Conservation (phyloP, 1,139 yeast genomes). For the Insectozyma bohioensis region DNA sequence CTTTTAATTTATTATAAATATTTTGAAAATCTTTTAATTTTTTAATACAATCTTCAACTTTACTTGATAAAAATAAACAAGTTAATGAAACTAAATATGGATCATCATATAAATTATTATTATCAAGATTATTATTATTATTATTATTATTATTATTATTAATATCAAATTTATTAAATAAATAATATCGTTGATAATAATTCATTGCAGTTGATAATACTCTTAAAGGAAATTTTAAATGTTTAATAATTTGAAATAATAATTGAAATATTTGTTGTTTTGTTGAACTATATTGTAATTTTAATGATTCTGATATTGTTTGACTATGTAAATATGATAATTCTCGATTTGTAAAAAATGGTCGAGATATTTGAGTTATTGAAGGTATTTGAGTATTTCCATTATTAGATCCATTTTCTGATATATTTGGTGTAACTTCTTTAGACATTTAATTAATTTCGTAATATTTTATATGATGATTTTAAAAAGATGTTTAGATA, state of each 20-base stretch:
- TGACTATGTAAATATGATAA: constrained; percentile 50
- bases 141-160: constrained; percentile 19
- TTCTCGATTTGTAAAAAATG: constrained; percentile 60
- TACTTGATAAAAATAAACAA: constrained; percentile 75
- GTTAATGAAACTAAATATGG: constrained; percentile 65
- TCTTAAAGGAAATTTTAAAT: constrained; percentile 63
- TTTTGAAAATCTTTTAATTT: constrained; percentile 62
- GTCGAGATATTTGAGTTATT: constrained; percentile 56
- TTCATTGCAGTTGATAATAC: constrained; percentile 69
- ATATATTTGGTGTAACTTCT: constrained; percentile 10
- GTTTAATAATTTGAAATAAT: constrained; percentile 51
- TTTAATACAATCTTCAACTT: constrained; percentile 87
- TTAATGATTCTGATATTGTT: constrained; percentile 51
- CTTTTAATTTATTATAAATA: constrained; percentile 42
- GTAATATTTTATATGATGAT: too few species aligned
- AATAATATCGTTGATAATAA: constrained; percentile 68
- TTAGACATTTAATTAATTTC: constrained; percentile 10
- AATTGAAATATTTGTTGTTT: constrained; percentile 56
- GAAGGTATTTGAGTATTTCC: constrained; percentile 15
- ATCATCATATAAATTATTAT: constrained; percentile 23
- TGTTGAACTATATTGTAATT: constrained; percentile 48
- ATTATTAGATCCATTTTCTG: constrained; percentile 7
- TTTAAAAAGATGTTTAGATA: too few species aligned
- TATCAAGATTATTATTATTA: not conserved
- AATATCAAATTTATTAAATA: constrained; percentile 59